Base-by-base conservation (phyloP, 2,329 filamentous ascomycete genomes). In the Colletotrichum tropicicola region DNA sequence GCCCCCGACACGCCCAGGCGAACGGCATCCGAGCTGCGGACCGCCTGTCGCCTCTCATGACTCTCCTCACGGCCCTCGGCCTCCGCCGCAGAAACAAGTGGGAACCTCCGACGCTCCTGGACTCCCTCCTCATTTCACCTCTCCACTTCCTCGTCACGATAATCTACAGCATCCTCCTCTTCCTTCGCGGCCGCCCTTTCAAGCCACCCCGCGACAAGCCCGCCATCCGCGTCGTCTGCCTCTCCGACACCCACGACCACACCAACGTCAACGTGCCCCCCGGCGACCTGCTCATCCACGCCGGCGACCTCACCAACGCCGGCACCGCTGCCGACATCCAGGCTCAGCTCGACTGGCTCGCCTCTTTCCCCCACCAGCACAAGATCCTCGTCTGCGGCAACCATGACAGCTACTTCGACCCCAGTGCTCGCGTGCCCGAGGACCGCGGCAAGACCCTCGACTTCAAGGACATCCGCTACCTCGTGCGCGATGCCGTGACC, bases 361-460 rank as follows among this genome's bases (percentile, higher is more conserved):
- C 83, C 48, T 81, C 82, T 4, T 85, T 94, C 7, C 92, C 92
- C 0, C 93, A 97, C 73, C 79, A 80, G 35, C 86, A 97, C 76
- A 97, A 97, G 77, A 83, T 98, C 23, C 86, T 94, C 35, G 89
- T 98, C 30, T 88, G 89, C 30, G 95, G 95, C 1, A 98, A 98
- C 74, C 95, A 98, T 76, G 95, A 98, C 74, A 90, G 88, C 71
- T 97, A 89, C 81, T 91, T 97, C 66, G 95, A 97, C 76, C 82
- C 86, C 23, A 82, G 83, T 32, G 89, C 88, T 13, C 85, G 92
- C 4, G 77, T 75, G 15, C 78, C 83, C 9, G 81, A 85, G 47
- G 89, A 93, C 72, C 82, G 83, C 19, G 73, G 81, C n/a, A 79
- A 80, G 66, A 77, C 75, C 28, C 82, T 94, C 15, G 82, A 93